A percentile compares a stretch with the other conserved stretches of the same genome.
Evolutionary conservation across 2,329 filamentous ascomycete genomes (phyloP).

Genomic region (Daldinia eschscholtzii): DNA sequence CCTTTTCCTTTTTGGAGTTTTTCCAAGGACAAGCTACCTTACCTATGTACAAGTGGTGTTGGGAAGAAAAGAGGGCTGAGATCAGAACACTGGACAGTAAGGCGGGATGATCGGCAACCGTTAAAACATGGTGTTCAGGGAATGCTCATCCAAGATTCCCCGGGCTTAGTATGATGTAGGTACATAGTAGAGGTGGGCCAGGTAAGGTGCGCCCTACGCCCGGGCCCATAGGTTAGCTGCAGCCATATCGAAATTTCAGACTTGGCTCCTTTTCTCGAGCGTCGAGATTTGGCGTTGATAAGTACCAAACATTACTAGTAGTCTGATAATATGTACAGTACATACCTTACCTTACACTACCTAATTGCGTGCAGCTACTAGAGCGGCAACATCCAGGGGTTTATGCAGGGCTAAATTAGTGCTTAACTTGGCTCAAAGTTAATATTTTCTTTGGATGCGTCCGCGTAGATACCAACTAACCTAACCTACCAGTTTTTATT

Average conservation of each 20-base stretch:
- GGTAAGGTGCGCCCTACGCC: not conserved
- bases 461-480: too few species aligned
- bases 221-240: not conserved
- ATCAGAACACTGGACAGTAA: not conserved
- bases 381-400: too few species aligned
- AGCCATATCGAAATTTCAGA: not conserved
- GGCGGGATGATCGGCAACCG: not conserved
- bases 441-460: too few species aligned
- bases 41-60: too few species aligned
- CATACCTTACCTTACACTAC: not conserved
- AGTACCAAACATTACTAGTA: too few species aligned
- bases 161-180: not conserved
- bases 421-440: not conserved
- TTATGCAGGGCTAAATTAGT: slow-evolving; percentile 8
- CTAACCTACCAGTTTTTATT: too few species aligned
- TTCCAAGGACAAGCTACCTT: too few species aligned
- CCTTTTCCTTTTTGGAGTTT: too few species aligned
- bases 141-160: not conserved
- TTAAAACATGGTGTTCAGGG: slow-evolving; percentile 9
- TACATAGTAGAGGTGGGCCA: not conserved
- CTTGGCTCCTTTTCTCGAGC: slow-evolving; percentile 1
- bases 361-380: not conserved
- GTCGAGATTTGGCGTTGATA: not conserved
- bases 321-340: not conserved
- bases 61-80: not conserved